Evolutionary conservation across 1,139 yeast species (phyloP), one percentile per base, ranked within the genome.

Genomic region (Blastobotrys apis): DNA sequence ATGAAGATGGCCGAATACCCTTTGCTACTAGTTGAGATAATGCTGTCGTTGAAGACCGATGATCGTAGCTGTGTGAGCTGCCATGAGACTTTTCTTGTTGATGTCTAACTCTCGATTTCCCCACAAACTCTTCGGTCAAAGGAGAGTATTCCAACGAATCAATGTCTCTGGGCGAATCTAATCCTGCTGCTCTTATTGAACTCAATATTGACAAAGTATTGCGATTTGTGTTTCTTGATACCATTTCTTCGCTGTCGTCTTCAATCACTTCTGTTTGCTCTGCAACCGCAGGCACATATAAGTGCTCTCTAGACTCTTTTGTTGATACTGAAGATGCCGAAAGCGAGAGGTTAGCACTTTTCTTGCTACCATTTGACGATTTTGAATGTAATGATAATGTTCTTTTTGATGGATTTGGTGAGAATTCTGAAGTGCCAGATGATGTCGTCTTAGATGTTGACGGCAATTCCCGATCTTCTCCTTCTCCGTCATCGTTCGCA

Each of bases 41-140:
- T 20, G 47, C 39, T 15, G 47, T 41, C 5, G 50, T 27, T 10
- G 47, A 43, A 37, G 31, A 38, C 10, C 45, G 37, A 17, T 41
- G 37, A 29, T 47, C 50, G 19, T 47, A 47, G 30, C 43, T 38
- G 27, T 47, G 49, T n/a, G 6, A 5, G 8, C 32, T 9, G 16
- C 6, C 13, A 13, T 12, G 19, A 4, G 23, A 21, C 15, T 20
- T 21, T 26, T 17, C 17, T 31, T 29, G 21, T 21, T 26, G 19
- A 5, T 13, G 10, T 31, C 9, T 29, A 15, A 15, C 17, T 25
- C 36, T 33, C 21, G 32, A 25, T 25, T 39, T 32, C 22, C 26
- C 33, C 17, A 23, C 31, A 6, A 23, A 20, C 13, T 41, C 44
- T 19, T 40, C 27, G 10, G 44, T 35, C 23, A 41, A 29, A 13